These are phyloP conservation scores for Coemansia pectinata DNA, from an alignment of 192 early-diverging fungal genomes.

Conservation along the genomic window DNA sequence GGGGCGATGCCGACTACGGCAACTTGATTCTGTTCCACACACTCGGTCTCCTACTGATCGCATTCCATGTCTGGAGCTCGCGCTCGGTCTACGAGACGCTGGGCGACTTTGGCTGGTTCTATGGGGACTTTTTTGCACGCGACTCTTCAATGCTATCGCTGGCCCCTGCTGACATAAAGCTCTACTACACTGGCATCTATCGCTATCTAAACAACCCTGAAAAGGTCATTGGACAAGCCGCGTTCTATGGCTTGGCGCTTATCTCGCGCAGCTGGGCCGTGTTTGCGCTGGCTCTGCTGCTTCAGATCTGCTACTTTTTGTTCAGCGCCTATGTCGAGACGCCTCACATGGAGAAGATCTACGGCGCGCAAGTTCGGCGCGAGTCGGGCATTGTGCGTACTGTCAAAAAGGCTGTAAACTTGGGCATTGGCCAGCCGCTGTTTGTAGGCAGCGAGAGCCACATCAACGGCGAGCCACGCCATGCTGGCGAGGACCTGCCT, in stretches of 20 bases:
- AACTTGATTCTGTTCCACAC: constrained; percentile 75
- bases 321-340: constrained; percentile 88
- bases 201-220: constrained; percentile 94
- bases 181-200: constrained; percentile 91
- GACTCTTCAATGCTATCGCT: constrained; percentile 61
- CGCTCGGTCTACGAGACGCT: constrained; percentile 89
- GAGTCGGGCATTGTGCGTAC: constrained; percentile 74
- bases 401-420: constrained; percentile 55
- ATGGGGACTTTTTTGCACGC: constrained; percentile 95
- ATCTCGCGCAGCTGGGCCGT: constrained; percentile 82
- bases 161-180: constrained; percentile 50
- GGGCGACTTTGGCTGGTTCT: constrained; percentile 98
- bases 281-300: constrained; percentile 79
- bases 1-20: constrained; percentile 56
- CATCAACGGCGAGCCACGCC: not conserved
- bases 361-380: constrained; percentile 80
- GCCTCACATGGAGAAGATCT: constrained; percentile 88
- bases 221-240: constrained; percentile 89
- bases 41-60: constrained; percentile 70
- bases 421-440: constrained; percentile 48
- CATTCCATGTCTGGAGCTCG: constrained; percentile 90
- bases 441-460: constrained; percentile 18
- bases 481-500: not conserved
- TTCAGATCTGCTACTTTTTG: constrained; percentile 80
- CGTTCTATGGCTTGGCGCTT: constrained; percentile 91